Evolutionary conservation across 805 yeast genomes (phyloP).

Genomic region (Torulaspora indica): DNA sequence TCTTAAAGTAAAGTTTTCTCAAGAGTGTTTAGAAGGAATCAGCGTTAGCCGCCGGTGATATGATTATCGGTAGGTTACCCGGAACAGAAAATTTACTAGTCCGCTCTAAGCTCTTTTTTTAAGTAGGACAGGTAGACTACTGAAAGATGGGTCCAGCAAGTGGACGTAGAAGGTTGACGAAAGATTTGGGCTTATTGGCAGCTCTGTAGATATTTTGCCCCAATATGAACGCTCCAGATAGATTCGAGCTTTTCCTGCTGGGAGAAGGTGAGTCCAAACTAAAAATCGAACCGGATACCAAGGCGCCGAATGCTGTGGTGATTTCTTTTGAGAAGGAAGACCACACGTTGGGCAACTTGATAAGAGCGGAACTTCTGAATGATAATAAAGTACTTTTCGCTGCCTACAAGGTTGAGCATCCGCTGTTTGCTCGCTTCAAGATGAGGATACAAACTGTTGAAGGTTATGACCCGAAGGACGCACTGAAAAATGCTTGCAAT

Average conservation of each 20-base stretch:
- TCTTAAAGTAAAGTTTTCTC: no score
- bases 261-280: conserved; percentile 98
- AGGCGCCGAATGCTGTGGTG: conserved; percentile 91
- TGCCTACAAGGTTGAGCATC: conserved; percentile 97
- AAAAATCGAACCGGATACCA: conserved; percentile 85
- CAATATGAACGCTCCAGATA: conserved; percentile 95
- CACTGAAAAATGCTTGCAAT: conserved; percentile 85
- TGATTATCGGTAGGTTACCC: neutral
- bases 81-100: neutral
- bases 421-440: conserved; percentile 89
- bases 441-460: conserved; percentile 95
- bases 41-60: neutral
- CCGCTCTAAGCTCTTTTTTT: no score
- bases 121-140: neutral
- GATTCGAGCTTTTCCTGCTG: conserved; percentile 90
- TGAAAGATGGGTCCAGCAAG: neutral
- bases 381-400: conserved; percentile 92
- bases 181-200: neutral
- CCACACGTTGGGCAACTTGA: conserved; percentile 88
- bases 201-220: neutral
- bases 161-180: neutral
- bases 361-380: conserved; percentile 77
- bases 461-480: conserved; percentile 86
- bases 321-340: conserved; percentile 95
- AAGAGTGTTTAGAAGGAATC: neutral